Evolutionary conservation across 768 basidiomycete genomes (phyloP).

Genomic region (Podaxis sp.): DNA sequence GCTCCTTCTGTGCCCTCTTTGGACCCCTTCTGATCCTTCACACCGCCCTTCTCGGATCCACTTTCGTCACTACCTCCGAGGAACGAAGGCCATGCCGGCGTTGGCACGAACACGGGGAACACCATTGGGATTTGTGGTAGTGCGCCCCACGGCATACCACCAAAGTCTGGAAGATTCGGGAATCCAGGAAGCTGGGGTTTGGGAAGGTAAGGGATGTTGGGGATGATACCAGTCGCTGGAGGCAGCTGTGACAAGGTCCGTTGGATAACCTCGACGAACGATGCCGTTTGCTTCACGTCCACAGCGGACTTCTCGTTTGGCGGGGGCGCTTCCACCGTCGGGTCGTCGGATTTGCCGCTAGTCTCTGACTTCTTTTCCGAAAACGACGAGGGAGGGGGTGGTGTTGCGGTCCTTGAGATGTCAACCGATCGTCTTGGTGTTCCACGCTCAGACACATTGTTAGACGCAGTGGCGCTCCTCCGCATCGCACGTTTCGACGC

Average conservation of each 20-base stretch:
- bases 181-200: slow-evolving; percentile 60
- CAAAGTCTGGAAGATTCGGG: slow-evolving; percentile 54
- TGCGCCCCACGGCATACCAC: slow-evolving; percentile 56
- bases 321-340: slow-evolving; percentile 13
- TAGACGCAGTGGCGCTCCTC: slow-evolving; percentile 26
- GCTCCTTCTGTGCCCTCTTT: slow-evolving; percentile 36
- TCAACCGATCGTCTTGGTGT: slow-evolving; percentile 31
- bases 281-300: slow-evolving; percentile 50
- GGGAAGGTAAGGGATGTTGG: slow-evolving; percentile 47
- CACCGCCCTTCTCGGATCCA: slow-evolving; percentile 14
- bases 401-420: slow-evolving; percentile 33
- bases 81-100: slow-evolving; percentile 64
- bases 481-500: slow-evolving; percentile 33
- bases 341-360: neutral
- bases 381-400: slow-evolving; percentile 20
- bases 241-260: slow-evolving; percentile 67
- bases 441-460: slow-evolving; percentile 18
- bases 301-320: slow-evolving; percentile 27
- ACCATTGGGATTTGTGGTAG: slow-evolving; percentile 72
- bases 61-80: slow-evolving; percentile 42
- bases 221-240: slow-evolving; percentile 53
- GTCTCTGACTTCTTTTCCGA: neutral
- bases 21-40: slow-evolving; percentile 20
- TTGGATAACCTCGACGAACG: slow-evolving; percentile 71
- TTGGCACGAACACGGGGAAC: slow-evolving; percentile 78